phyloP scores from a whole-genome alignment of 129 eudicot species.

The Calendula officinalis region DNA sequence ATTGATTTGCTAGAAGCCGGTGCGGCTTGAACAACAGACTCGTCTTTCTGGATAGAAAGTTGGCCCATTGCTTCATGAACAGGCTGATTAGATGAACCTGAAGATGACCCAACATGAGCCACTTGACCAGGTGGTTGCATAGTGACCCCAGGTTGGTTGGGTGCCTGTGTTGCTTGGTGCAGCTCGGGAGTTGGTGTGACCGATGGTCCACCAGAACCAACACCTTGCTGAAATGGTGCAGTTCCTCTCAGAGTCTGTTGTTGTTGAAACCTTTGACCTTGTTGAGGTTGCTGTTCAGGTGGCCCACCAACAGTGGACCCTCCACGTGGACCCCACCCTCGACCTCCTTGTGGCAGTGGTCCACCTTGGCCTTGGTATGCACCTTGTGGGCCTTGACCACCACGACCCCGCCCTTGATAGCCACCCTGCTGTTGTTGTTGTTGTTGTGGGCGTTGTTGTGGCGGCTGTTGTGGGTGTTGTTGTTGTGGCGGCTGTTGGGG shows the following conservation, averaged over 20 bases:
- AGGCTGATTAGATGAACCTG: slow-evolving; percentile 38
- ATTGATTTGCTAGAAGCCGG: slow-evolving; percentile 74
- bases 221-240: slow-evolving; percentile 56
- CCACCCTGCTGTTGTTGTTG: slow-evolving; percentile 32
- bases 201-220: slow-evolving; percentile 60
- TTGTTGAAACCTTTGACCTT: slow-evolving; percentile 40
- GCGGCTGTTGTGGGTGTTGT: slow-evolving; percentile 23
- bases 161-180: slow-evolving; percentile 91
- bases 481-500: slow-evolving; percentile 1
- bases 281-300: slow-evolving; percentile 23
- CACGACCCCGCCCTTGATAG: slow-evolving; percentile 59
- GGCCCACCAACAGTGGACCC: slow-evolving; percentile 25
- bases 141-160: slow-evolving; percentile 55
- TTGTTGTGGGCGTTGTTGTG: slow-evolving; percentile 12
- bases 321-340: slow-evolving; percentile 52
- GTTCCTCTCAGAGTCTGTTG: slow-evolving; percentile 63
- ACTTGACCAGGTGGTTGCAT: slow-evolving; percentile 37
- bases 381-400: slow-evolving; percentile 38
- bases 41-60: slow-evolving; percentile 46
- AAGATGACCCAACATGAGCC: slow-evolving; percentile 46
- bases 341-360: slow-evolving; percentile 40
- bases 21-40: slow-evolving; percentile 30
- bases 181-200: slow-evolving; percentile 82
- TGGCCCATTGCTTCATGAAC: slow-evolving; percentile 35
- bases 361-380: slow-evolving; percentile 29